phyloP scores from a whole-genome alignment of 2,329 filamentous ascomycete genomes.

The Microdochium nivale region DNA sequence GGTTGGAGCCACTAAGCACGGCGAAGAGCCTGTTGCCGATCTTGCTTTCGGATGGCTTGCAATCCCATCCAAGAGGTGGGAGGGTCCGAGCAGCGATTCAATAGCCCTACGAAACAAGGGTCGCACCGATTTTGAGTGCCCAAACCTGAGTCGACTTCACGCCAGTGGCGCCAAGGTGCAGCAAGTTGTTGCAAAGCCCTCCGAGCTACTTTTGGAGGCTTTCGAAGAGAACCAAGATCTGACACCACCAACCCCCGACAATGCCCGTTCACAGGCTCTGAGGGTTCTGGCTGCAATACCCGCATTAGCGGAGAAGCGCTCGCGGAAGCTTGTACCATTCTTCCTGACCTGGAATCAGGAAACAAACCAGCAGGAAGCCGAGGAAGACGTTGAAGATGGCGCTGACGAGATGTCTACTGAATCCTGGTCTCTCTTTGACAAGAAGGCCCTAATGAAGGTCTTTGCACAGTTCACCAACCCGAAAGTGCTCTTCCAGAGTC shows the following conservation, averaged over 20 bases:
- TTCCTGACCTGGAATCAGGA: slow-evolving; percentile 72
- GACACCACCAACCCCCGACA: slow-evolving; percentile 38
- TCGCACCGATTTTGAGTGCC: slow-evolving; percentile 76
- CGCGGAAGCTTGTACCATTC: slow-evolving; percentile 75
- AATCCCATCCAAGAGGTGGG: slow-evolving; percentile 45
- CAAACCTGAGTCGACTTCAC: slow-evolving; percentile 57
- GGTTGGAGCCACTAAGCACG: slow-evolving; percentile 60
- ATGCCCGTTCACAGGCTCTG: slow-evolving; percentile 68
- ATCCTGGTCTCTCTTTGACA: slow-evolving; percentile 68
- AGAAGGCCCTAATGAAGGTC: slow-evolving; percentile 72
- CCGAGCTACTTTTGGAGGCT: slow-evolving; percentile 48
- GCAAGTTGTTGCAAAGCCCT: slow-evolving; percentile 40
- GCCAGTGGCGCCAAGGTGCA: slow-evolving; percentile 42
- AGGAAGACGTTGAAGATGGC: slow-evolving; percentile 6
- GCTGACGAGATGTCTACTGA: slow-evolving; percentile 13
- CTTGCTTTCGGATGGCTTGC: slow-evolving; percentile 74
- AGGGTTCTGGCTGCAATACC: slow-evolving; percentile 69
- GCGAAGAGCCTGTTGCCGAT: slow-evolving; percentile 63
- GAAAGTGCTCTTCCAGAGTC: slow-evolving; percentile 67
- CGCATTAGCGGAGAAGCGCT: slow-evolving; percentile 73
- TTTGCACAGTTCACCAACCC: slow-evolving; percentile 85
- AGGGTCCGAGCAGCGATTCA: slow-evolving; percentile 26
- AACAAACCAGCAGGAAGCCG: slow-evolving; percentile 31
- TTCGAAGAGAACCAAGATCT: slow-evolving; percentile 58
- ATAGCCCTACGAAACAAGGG: slow-evolving; percentile 26